phyloP scores from a whole-genome alignment of 2,329 filamentous ascomycete genomes.

The Colletotrichum cordylinicola region DNA sequence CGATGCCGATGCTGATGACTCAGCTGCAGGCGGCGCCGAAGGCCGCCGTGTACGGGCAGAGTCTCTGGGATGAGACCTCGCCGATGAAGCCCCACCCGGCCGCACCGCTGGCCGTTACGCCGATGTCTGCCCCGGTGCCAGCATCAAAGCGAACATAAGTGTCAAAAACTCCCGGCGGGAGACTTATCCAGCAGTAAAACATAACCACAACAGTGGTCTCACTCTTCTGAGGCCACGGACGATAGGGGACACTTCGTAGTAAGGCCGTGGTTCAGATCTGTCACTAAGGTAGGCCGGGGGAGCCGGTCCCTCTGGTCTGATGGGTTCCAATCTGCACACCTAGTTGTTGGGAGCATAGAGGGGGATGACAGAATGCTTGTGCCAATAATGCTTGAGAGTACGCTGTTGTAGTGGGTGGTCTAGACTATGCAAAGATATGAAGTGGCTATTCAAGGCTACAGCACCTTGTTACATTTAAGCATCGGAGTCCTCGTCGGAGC shows the following conservation, averaged over 20 bases:
- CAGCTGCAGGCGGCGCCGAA: slow-evolving; percentile 30
- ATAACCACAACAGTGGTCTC: no score
- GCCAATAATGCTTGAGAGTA: not conserved
- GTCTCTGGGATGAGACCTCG: slow-evolving; percentile 39
- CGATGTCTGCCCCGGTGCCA: slow-evolving; percentile 23
- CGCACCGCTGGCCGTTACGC: slow-evolving; percentile 29
- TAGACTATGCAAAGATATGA: not conserved
- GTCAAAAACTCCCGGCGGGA: no score
- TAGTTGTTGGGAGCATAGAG: not conserved
- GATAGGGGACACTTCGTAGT: no score
- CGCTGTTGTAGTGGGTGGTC: not conserved
- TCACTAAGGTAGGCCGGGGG: no score
- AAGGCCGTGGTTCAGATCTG: no score
- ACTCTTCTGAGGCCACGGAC: no score
- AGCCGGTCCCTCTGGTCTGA: no score
- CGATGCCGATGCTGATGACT: slow-evolving; percentile 21
- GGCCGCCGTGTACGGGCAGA: slow-evolving; percentile 35
- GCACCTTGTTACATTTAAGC: not conserved
- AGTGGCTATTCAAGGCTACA: not conserved
- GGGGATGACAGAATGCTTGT: rapidly evolving
- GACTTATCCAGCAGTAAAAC: no score
- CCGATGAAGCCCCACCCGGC: slow-evolving; percentile 34
- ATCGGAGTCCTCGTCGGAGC: not conserved
- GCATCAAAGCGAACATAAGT: not conserved
- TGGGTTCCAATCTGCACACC: no score